phyloP scores from a whole-genome alignment of 257 asterid genomes.

The Fraxinus excelsior region DNA sequence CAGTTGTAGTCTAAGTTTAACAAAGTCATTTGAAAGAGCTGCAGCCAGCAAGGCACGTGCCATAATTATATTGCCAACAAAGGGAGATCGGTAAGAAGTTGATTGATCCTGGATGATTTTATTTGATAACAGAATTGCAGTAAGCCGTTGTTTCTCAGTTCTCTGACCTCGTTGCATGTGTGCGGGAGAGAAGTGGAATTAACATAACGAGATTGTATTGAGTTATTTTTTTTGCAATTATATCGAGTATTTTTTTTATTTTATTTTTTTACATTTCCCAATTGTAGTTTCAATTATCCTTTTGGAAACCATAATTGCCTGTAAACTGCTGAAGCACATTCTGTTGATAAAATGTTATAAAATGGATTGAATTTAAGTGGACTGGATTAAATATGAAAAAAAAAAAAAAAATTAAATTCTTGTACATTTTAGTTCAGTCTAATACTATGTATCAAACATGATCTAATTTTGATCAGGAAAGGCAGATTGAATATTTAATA shows the following conservation, averaged over 20 bases:
- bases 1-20: constrained; percentile 95
- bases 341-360: not conserved
- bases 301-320: not conserved
- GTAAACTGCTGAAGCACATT: constrained; percentile 5
- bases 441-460: not conserved
- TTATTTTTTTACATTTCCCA: not conserved
- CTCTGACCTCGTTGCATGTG: not conserved
- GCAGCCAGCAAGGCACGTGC: constrained; percentile 97
- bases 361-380: not conserved
- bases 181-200: not conserved
- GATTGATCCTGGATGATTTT: constrained; percentile 20
- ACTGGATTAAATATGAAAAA: not conserved
- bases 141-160: not conserved
- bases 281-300: not conserved
- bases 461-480: not conserved
- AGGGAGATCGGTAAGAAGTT: constrained; percentile 72
- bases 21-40: constrained; percentile 93
- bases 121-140: constrained; percentile 4
- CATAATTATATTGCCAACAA: constrained; percentile 82
- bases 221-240: too few species aligned
- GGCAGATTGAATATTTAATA: not conserved
- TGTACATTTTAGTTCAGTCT: too few species aligned
- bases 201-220: not conserved
- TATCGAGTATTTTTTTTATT: not conserved
- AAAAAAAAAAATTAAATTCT: not conserved